Evolutionary conservation across 768 basidiomycete species (phyloP).

Genomic region (Tephrocybe sp.): DNA sequence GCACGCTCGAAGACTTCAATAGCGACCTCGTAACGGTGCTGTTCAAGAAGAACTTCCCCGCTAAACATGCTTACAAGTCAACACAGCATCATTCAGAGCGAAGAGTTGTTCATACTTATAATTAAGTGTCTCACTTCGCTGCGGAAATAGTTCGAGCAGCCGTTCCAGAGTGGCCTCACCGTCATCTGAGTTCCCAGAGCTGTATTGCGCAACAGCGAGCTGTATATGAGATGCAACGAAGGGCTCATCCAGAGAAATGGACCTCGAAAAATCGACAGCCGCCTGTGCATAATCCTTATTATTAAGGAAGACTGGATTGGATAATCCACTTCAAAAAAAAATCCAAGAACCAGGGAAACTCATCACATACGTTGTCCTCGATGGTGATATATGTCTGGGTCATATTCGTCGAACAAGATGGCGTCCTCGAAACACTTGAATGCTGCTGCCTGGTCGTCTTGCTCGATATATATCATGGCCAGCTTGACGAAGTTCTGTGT

Average conservation of each 20-base stretch:
- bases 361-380: slow-evolving; percentile 84
- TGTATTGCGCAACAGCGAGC: slow-evolving; percentile 95
- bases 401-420: slow-evolving; percentile 72
- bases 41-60: slow-evolving; percentile 91
- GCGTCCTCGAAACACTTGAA: slow-evolving; percentile 93
- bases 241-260: slow-evolving; percentile 76
- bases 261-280: slow-evolving; percentile 87
- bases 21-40: slow-evolving; percentile 82
- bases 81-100: neutral
- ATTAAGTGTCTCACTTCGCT: slow-evolving; percentile 86
- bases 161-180: slow-evolving; percentile 90
- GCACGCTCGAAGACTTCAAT: slow-evolving; percentile 92
- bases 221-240: slow-evolving; percentile 98
- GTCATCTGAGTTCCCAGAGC: slow-evolving; percentile 69
- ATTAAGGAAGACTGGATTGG: slow-evolving; percentile 79
- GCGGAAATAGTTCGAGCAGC: slow-evolving; percentile 81
- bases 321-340: neutral
- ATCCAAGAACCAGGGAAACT: no score
- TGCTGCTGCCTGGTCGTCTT: slow-evolving; percentile 75
- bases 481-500: slow-evolving; percentile 95
- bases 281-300: slow-evolving; percentile 86
- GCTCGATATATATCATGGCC: slow-evolving; percentile 95
- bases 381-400: slow-evolving; percentile 98
- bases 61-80: slow-evolving; percentile 36
- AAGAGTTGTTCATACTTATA: slow-evolving; percentile 70